These are phyloP conservation scores for Coniella lustricola DNA, from an alignment of 2,329 filamentous ascomycete species.

Conservation along the genomic window DNA sequence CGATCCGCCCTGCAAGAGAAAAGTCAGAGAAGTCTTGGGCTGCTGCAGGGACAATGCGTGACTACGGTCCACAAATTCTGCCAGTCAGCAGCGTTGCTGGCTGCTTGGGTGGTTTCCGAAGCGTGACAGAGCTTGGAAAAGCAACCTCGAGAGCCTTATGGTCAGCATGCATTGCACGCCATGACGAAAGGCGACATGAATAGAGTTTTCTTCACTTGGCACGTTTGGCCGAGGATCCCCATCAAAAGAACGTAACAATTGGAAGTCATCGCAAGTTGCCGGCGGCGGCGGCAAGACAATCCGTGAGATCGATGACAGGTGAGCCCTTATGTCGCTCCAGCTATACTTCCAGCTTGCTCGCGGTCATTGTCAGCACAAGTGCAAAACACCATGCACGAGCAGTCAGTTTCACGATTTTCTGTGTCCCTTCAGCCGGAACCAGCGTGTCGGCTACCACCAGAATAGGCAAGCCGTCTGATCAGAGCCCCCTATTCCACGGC, in stretches of 20 bases:
- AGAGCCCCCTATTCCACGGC: not conserved
- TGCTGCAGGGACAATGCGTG: slow-evolving; percentile 1
- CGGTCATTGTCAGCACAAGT: not conserved
- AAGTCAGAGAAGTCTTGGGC: not conserved
- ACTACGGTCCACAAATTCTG: not conserved
- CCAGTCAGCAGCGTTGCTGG: not conserved
- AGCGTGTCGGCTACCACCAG: not conserved
- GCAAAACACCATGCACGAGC: not conserved
- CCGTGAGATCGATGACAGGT: too few relatives aligned
- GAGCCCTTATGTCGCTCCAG: not conserved
- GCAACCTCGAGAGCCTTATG: too few relatives aligned
- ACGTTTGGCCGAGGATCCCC: too few relatives aligned
- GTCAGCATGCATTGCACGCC: not conserved
- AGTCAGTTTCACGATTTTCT: too few relatives aligned
- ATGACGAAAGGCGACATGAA: not conserved
- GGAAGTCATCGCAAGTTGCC: too few relatives aligned
- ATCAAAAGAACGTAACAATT: too few relatives aligned
- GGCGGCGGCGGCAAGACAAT: too few relatives aligned
- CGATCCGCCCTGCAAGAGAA: too few relatives aligned
- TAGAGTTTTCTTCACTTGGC: not conserved
- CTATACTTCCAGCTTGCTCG: not conserved
- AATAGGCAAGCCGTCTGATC: not conserved
- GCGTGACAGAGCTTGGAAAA: too few relatives aligned
- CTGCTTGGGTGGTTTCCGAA: too few relatives aligned
- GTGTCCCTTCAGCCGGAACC: not conserved